Evolutionary conservation across 1,284 basidiomycete species (phyloP).

Genomic region (Grifola frondosa): DNA sequence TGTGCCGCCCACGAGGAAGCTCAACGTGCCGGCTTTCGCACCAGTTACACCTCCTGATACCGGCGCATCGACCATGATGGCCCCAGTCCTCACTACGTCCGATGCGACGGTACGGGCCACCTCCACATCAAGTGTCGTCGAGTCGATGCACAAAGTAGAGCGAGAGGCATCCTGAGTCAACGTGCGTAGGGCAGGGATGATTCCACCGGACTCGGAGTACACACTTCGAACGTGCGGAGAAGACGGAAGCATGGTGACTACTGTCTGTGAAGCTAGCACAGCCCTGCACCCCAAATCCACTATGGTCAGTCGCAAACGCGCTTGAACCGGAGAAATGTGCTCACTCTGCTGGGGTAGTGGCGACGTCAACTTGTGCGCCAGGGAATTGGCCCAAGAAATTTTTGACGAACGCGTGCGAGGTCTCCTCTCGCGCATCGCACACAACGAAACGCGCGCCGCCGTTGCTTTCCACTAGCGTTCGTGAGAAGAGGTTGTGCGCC

Average conservation of each 20-base stretch:
- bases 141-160: conserved; percentile 78
- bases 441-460: conserved; percentile 61
- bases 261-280: conserved; percentile 56
- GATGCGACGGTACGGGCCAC: conserved; percentile 66
- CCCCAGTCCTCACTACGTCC: conserved; percentile 57
- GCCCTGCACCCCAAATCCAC: conserved; percentile 43
- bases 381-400: conserved; percentile 59
- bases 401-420: conserved; percentile 53
- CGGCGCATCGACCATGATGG: conserved; percentile 84
- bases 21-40: conserved; percentile 82
- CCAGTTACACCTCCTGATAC: conserved; percentile 89
- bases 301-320: conserved; percentile 11
- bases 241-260: conserved; percentile 87
- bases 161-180: conserved; percentile 41
- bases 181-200: conserved; percentile 55
- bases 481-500: conserved; percentile 81
- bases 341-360: conserved; percentile 66
- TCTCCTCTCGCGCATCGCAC: conserved; percentile 72
- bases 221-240: conserved; percentile 79
- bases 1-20: conserved; percentile 87
- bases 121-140: conserved; percentile 81
- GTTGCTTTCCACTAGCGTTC: conserved; percentile 47
- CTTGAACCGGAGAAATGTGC: conserved; percentile 28
- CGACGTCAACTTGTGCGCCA: conserved; percentile 54
- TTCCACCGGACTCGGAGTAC: conserved; percentile 57